A percentile compares a stretch with the other conserved stretches of the same genome.
Conservation (phyloP, 139 green algal species). For the Trebouxia sp. region DNA sequence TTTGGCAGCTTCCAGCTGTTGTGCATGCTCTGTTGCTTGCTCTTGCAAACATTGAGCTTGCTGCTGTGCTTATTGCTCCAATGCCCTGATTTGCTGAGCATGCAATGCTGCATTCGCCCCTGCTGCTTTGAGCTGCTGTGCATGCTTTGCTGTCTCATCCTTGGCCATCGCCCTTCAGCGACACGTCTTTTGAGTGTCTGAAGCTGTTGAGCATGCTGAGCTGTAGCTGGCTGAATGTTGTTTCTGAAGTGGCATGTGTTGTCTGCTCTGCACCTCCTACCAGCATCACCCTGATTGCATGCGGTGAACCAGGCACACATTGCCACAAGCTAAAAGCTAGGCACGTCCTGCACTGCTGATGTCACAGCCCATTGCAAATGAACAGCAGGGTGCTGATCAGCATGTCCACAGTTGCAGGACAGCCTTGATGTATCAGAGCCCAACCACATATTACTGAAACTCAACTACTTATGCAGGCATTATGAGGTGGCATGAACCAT, state of each 20-base stretch:
- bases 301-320: neutral
- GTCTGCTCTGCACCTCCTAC: neutral
- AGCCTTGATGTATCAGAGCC: constrained; percentile 4
- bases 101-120: neutral
- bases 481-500: neutral
- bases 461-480: neutral
- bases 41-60: constrained; percentile 12
- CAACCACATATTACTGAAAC: constrained; percentile 5
- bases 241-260: neutral
- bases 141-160: constrained; percentile 12
- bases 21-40: constrained; percentile 1
- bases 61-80: neutral
- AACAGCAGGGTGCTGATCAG: constrained; percentile 7
- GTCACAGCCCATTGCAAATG: constrained; percentile 4
- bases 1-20: neutral
- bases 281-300: too few species aligned
- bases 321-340: constrained; percentile 9
- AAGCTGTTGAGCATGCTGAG: neutral
- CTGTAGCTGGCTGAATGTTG: neutral
- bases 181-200: neutral
- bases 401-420: neutral
- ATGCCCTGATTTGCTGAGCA: constrained; percentile 3
- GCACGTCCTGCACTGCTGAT: constrained; percentile 9
- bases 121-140: neutral
- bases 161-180: neutral